Evolutionary conservation across 2,329 filamentous ascomycete genomes (phyloP).

Genomic region (Microcera coccophila): DNA sequence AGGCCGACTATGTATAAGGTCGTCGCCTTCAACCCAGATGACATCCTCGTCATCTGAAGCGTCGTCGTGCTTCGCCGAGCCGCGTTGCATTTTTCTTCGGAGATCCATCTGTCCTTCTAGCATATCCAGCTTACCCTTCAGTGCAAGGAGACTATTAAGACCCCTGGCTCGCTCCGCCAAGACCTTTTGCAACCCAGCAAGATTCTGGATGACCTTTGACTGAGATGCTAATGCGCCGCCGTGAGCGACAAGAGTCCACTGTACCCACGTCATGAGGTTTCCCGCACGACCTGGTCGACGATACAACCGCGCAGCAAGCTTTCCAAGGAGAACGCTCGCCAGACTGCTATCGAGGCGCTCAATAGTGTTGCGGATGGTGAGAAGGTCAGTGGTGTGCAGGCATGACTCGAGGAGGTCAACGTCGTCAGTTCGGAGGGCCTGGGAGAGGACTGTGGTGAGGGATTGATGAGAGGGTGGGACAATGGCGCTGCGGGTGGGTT

Average conservation of each 20-base stretch:
- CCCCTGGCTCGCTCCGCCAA: conserved; percentile 81
- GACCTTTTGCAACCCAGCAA: conserved; percentile 78
- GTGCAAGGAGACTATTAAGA: conserved; percentile 73
- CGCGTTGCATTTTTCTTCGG: conserved; percentile 63
- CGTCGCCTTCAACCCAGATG: conserved; percentile 85
- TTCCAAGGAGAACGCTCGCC: conserved; percentile 72
- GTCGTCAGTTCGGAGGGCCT: conserved; percentile 91
- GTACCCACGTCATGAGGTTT: conserved; percentile 89
- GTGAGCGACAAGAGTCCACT: conserved; percentile 89
- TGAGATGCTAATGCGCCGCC: conserved; percentile 86
- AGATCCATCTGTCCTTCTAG: conserved; percentile 84
- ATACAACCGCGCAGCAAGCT: conserved; percentile 82
- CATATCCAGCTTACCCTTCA: conserved; percentile 96
- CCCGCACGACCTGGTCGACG: conserved; percentile 84
- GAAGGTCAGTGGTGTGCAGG: conserved; percentile 72
- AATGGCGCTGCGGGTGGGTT: conserved; percentile 46
- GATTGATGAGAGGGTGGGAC: conserved; percentile 70
- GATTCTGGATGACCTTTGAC: conserved; percentile 73
- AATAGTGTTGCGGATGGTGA: conserved; percentile 81
- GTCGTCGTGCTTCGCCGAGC: conserved; percentile 35
- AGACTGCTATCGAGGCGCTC: conserved; percentile 83
- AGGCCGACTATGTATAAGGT: conserved; percentile 58
- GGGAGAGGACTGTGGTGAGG: conserved; percentile 85
- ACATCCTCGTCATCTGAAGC: conserved; percentile 60
- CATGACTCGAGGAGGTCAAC: conserved; percentile 85